Conservation (phyloP, 257 asterid genomes). For the Schizonepeta tenuifolia region DNA sequence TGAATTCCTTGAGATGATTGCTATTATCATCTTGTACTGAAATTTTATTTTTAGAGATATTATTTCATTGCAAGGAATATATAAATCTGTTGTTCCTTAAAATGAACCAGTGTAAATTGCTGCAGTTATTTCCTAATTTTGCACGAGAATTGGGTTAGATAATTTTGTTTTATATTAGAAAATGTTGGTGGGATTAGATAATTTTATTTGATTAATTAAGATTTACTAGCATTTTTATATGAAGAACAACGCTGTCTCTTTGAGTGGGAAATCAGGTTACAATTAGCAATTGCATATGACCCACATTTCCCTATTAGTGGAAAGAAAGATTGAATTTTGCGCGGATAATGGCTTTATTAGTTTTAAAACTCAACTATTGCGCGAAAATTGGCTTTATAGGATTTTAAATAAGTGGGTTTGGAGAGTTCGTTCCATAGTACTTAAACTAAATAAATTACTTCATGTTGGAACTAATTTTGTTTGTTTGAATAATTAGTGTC, state of each 20-base stretch:
- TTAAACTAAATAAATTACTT: background rate
- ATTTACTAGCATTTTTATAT: constrained; percentile 1
- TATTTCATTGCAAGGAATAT: constrained; percentile 32
- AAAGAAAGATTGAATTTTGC: background rate
- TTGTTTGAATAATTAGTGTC: background rate
- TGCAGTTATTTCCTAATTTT: constrained; percentile 30
- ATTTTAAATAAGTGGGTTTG: background rate
- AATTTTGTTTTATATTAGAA: background rate
- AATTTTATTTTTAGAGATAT: constrained; percentile 18
- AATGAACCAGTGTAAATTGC: constrained; percentile 40
- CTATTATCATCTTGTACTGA: constrained; percentile 21
- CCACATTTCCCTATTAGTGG: background rate
- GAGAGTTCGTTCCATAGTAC: background rate
- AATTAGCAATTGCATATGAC: background rate
- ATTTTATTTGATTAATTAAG: background rate
- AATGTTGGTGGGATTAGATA: background rate
- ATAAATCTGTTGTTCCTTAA: constrained; percentile 28
- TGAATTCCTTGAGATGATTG: constrained; percentile 13
- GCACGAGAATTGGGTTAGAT: background rate
- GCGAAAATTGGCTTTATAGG: constrained; percentile 5
- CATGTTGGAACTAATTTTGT: background rate
- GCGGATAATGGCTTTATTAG: background rate
- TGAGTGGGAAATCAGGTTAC: background rate
- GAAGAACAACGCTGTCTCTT: background rate
- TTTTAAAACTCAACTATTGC: background rate